These are phyloP conservation scores for Fusarium sp. DNA, from an alignment of 2,329 filamentous ascomycete species.

Conservation along the genomic window DNA sequence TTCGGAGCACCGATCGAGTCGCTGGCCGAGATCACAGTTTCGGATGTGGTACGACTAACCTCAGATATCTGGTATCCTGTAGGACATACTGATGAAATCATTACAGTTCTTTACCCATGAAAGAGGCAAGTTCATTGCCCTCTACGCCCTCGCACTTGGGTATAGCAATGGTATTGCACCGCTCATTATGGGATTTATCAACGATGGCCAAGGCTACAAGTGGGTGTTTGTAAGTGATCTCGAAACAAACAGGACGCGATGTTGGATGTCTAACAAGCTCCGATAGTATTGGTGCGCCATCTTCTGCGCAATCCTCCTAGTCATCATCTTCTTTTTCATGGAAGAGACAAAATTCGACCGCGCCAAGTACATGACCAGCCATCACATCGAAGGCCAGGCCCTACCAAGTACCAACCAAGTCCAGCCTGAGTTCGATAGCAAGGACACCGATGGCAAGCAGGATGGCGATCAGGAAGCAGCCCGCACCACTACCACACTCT, in stretches of 20 bases:
- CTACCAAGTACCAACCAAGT: not conserved
- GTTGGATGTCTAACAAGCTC: not conserved
- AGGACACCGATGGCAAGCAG: not conserved
- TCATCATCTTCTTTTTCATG: constrained; percentile 1
- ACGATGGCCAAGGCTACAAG: not conserved
- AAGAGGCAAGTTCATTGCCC: not conserved
- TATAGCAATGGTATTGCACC: not conserved
- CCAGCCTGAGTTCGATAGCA: not conserved
- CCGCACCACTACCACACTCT: not conserved
- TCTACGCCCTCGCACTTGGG: not conserved
- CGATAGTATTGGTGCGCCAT: not conserved
- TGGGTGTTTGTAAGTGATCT: constrained; percentile 1
- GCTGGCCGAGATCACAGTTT: not conserved
- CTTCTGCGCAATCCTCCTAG: not conserved
- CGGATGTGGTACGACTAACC: not conserved
- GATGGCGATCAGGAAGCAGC: not conserved
- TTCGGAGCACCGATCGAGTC: constrained; percentile 13
- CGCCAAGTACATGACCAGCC: not conserved
- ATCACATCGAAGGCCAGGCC: not conserved
- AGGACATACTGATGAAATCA: not conserved
- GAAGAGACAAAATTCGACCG: not conserved
- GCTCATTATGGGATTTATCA: not conserved
- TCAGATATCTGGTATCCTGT: not conserved
- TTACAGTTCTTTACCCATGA: not conserved
- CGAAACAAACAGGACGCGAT: not conserved